phyloP scores from a whole-genome alignment of 164 flowering plant species.

The Annona cherimola region DNA sequence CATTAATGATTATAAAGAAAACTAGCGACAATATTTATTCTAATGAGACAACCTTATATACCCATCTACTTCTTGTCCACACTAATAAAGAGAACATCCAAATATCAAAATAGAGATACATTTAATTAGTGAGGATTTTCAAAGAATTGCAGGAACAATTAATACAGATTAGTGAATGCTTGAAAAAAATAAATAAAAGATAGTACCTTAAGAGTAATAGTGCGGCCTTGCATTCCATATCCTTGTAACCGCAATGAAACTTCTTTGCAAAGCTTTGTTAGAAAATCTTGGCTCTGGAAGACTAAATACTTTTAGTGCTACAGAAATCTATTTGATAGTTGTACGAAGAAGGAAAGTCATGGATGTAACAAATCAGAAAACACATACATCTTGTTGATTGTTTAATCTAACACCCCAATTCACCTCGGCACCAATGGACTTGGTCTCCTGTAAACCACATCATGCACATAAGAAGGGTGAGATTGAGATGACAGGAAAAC shows the following conservation, averaged over 20 bases:
- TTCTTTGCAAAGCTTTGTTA: constrained; percentile 77
- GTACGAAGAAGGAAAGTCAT: not conserved
- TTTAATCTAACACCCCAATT: constrained; percentile 98
- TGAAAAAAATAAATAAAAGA: not conserved
- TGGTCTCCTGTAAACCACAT: constrained; percentile 56
- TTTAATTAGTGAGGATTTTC: too few species aligned
- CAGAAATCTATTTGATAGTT: not conserved
- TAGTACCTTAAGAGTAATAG: constrained; percentile 73
- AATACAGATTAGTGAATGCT: not conserved
- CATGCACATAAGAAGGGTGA: not conserved
- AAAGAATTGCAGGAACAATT: not conserved
- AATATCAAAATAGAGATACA: too few species aligned
- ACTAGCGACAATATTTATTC: too few species aligned
- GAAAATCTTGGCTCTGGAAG: constrained; percentile 58
- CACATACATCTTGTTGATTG: constrained; percentile 70
- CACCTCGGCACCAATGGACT: constrained; percentile 95
- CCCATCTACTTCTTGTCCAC: too few species aligned
- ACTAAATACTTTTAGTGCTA: constrained; percentile 6
- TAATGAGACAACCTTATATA: too few species aligned
- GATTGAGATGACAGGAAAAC: not conserved
- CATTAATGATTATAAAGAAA: too few species aligned
- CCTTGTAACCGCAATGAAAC: constrained; percentile 83
- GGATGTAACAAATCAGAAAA: not conserved
- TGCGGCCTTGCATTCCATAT: constrained; percentile 76
- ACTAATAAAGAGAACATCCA: too few species aligned